Evolutionary conservation across 176 grass and related monocot species (phyloP).

Genomic region (Eragrostis curvula): DNA sequence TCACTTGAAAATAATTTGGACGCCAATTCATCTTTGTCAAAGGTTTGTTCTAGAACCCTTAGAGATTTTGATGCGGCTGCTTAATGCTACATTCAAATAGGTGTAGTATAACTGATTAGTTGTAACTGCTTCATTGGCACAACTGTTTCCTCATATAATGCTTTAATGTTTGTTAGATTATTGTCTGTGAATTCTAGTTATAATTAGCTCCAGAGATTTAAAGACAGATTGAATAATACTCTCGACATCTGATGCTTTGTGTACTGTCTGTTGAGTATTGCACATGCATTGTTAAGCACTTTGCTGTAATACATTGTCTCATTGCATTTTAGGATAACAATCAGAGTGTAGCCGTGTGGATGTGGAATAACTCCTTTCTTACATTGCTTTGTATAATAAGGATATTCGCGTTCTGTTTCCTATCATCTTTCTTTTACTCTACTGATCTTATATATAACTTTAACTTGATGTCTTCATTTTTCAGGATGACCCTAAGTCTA

Average conservation of each 20-base stretch:
- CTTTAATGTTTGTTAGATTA: neutral
- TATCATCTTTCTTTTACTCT: neutral
- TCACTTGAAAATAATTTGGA: slow-evolving; percentile 57
- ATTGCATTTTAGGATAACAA: neutral
- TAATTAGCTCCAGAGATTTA: neutral
- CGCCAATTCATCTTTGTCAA: slow-evolving; percentile 6
- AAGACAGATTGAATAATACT: slow-evolving; percentile 11
- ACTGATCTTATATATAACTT: slow-evolving; percentile 8
- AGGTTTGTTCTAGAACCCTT: slow-evolving; percentile 45
- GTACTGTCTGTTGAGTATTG: neutral
- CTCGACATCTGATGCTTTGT: neutral
- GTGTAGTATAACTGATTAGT: neutral
- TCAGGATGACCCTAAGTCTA: slow-evolving; percentile 60
- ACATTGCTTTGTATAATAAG: neutral
- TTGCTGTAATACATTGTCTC: neutral
- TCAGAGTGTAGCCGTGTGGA: neutral
- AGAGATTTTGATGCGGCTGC: slow-evolving; percentile 1
- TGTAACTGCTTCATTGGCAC: neutral
- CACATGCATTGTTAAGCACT: neutral
- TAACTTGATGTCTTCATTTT: slow-evolving; percentile 25
- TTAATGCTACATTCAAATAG: slow-evolving; percentile 8
- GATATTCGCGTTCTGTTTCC: neutral
- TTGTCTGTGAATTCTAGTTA: neutral
- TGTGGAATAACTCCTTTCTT: neutral
- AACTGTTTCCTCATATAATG: neutral